Percentiles rank a stretch among this genome's conserved stretches.
phyloP scores from a whole-genome alignment of 2,329 filamentous ascomycete genomes.

The Phaeosphaeria sp. region DNA sequence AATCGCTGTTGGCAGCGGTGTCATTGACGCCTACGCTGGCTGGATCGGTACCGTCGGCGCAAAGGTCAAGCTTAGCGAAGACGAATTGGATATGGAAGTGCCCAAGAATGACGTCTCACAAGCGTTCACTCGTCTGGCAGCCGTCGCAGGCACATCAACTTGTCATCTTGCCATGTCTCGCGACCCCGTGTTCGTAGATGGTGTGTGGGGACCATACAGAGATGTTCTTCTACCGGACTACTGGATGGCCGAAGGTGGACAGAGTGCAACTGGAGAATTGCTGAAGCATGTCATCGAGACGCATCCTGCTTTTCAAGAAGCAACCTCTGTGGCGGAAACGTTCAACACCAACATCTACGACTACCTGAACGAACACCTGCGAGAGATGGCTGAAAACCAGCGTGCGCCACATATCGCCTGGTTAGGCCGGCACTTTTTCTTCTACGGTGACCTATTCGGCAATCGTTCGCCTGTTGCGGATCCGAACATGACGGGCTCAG shows the following conservation, averaged over 20 bases:
- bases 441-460: conserved; percentile 97
- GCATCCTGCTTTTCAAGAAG: conserved; percentile 86
- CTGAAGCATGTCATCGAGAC: conserved; percentile 94
- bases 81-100: conserved; percentile 70
- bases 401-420: conserved; percentile 81
- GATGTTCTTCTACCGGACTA: conserved; percentile 90
- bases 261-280: conserved; percentile 94
- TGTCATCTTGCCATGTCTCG: conserved; percentile 97
- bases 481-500: conserved; percentile 86
- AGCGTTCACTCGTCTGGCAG: conserved; percentile 89
- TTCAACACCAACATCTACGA: conserved; percentile 92
- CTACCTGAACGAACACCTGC: conserved; percentile 87
- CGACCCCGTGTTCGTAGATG: conserved; percentile 89
- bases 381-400: conserved; percentile 72
- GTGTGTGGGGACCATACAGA: conserved; percentile 96
- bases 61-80: conserved; percentile 77
- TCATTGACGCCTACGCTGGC: conserved; percentile 97
- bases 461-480: conserved; percentile 95
- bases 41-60: conserved; percentile 99
- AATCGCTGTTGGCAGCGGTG: conserved; percentile 91
- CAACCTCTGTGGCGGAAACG: conserved; percentile 77
- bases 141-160: conserved; percentile 94
- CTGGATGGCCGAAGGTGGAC: conserved; percentile 97
- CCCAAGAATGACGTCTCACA: conserved; percentile 87
- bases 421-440: conserved; percentile 93